Evolutionary conservation across 192 early-diverging fungal genomes (phyloP).

Genomic region (Gonapodya prolifera): DNA sequence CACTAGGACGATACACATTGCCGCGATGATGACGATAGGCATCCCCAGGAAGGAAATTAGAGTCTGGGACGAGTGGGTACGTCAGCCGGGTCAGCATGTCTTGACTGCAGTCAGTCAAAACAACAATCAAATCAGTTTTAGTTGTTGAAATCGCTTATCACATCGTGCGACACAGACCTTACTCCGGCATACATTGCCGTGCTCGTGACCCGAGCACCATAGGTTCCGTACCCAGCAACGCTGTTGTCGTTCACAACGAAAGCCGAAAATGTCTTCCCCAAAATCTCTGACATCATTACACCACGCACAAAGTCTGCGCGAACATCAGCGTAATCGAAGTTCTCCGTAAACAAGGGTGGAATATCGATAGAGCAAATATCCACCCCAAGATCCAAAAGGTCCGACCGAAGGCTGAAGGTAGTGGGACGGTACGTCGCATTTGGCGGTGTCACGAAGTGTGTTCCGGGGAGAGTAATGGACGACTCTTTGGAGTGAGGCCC

Average conservation of each 20-base stretch:
- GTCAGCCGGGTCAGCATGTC: conserved; percentile 85
- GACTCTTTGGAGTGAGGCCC: not conserved
- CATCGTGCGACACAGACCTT: conserved; percentile 26
- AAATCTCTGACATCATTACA: conserved; percentile 75
- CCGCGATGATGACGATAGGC: conserved; percentile 62
- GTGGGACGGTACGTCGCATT: not conserved
- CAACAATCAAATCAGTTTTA: not conserved
- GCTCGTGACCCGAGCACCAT: conserved; percentile 51
- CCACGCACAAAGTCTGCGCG: conserved; percentile 81
- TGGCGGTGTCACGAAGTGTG: not conserved
- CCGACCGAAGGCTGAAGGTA: conserved; percentile 34
- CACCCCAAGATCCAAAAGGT: conserved; percentile 84
- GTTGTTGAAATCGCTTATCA: conserved; percentile 2
- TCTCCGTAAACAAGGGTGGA: conserved; percentile 84
- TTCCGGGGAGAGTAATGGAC: not conserved
- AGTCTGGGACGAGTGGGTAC: conserved; percentile 91
- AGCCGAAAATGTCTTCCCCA: conserved; percentile 74
- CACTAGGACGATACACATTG: conserved; percentile 45
- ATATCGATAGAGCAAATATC: conserved; percentile 89
- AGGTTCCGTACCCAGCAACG: conserved; percentile 12
- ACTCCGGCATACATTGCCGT: conserved; percentile 63
- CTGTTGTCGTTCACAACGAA: conserved; percentile 51
- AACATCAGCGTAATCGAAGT: conserved; percentile 94
- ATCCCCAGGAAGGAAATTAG: conserved; percentile 53
- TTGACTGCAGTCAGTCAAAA: conserved; percentile 28